Base-by-base conservation (phyloP, 371 early-diverging fungal genomes). In the Mucor plumbeus region DNA sequence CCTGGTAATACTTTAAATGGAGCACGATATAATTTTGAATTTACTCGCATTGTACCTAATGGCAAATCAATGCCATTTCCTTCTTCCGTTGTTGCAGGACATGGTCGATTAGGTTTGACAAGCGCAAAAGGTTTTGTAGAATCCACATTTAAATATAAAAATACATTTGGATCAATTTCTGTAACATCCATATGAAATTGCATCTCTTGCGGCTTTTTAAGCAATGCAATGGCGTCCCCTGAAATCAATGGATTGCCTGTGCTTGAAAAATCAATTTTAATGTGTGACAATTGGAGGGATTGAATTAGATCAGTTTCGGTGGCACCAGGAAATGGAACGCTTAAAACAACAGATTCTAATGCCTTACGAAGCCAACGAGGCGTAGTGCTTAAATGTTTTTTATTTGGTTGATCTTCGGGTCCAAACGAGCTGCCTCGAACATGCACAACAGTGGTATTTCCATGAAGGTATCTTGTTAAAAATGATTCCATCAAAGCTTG, bases 241-340 rank as follows among this genome's bases (percentile, higher is more conserved):
- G 84, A 77, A 8, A 84, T 70, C 1, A 81, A 64, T 7, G 76
- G 72, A 0, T 57, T 57, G 0, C 60, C 69, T n/a, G 50, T 47
- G 13, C 34, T 33, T 26, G 75, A 73, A 60, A 80, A 78, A 38
- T 81, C 84, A 13, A 84, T 84, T 21, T 76, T 71, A 54, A 84
- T 70, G 48, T 81, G 61, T 11, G 69, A 39, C 35, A 84, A 56
- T 39, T 71, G 67, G 0, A 84, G 65, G 1, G 76, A 74, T 19
- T 74, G 73, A 39, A 84, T 81, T 13, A 84, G 61, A 48, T 84
- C 78, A 0, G 74, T 75, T 7, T 80, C 72, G 5, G 57, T 63
- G 4, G 82, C 78, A 38, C 84, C 84, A 13, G 82, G 84, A 43
- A 84, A 84, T 0, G 84, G 84, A 15, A 81, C 71, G 5, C 33